phyloP scores from a whole-genome alignment of 495 filamentous ascomycete genomes.

The Penicillium waksmanii region DNA sequence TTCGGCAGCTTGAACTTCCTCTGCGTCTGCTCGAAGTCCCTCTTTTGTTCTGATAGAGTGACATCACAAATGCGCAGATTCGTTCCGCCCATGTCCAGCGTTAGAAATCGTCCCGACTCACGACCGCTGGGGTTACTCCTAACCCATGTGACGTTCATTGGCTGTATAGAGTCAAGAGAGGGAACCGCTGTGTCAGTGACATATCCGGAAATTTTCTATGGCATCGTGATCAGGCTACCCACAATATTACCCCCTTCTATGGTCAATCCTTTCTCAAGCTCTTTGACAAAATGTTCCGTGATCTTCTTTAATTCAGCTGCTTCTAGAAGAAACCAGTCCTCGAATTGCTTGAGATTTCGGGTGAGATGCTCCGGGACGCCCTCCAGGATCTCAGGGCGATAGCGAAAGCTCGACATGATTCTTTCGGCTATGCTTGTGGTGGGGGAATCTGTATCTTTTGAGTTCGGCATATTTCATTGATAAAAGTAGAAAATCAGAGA shows the following conservation, averaged over 20 bases:
- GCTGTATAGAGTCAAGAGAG: slow-evolving; percentile 49
- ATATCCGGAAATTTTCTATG: not conserved
- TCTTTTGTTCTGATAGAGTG: slow-evolving; percentile 73
- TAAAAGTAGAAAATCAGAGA: not conserved
- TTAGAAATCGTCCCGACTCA: slow-evolving; percentile 84
- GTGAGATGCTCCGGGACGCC: slow-evolving; percentile 73
- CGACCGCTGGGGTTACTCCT: slow-evolving; percentile 81
- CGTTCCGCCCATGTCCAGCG: slow-evolving; percentile 94
- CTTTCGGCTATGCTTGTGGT: not conserved
- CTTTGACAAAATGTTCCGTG: slow-evolving; percentile 77
- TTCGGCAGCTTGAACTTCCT: slow-evolving; percentile 90
- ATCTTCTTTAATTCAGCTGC: slow-evolving; percentile 81
- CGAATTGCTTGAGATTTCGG: slow-evolving; percentile 72
- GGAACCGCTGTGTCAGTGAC: not conserved
- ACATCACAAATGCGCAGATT: slow-evolving; percentile 94
- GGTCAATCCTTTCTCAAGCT: slow-evolving; percentile 81
- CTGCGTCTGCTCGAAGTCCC: slow-evolving; percentile 91
- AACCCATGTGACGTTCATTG: slow-evolving; percentile 97
- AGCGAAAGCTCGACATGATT: slow-evolving; percentile 22
- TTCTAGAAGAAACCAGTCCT: slow-evolving; percentile 75
- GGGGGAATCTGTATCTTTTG: not conserved
- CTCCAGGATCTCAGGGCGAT: slow-evolving; percentile 59
- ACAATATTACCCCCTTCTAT: slow-evolving; percentile 86
- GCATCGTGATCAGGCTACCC: slow-evolving; percentile 38
- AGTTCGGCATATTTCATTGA: not conserved